These are phyloP conservation scores for Claviceps sp. DNA, from an alignment of 2,329 filamentous ascomycete genomes.

Conservation along the genomic window DNA sequence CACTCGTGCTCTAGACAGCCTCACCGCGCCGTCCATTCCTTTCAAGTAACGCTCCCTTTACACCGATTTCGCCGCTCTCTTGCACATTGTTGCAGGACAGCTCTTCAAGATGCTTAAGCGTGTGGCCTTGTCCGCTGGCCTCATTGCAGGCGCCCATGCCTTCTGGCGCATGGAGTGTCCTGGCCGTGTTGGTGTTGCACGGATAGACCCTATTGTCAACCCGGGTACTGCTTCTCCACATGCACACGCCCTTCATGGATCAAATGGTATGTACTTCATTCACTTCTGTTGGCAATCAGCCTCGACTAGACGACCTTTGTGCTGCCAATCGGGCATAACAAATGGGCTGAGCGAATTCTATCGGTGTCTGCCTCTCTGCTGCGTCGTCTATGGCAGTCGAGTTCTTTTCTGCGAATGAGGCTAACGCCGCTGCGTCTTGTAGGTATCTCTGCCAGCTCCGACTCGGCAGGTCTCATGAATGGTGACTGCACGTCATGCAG, in stretches of 20 bases:
- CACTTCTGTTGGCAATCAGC: too few species aligned
- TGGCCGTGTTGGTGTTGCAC: conserved; percentile 52
- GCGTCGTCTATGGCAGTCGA: too few species aligned
- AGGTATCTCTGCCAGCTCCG: conserved; percentile 53
- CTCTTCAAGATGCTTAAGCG: conserved; percentile 21
- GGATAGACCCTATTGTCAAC: conserved; percentile 65
- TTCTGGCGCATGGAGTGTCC: conserved; percentile 90
- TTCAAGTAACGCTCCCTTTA: conserved; percentile 5
- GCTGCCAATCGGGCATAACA: background rate
- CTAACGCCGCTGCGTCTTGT: background rate
- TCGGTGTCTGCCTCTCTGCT: too few species aligned
- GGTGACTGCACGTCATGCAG: conserved; percentile 69
- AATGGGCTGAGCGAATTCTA: too few species aligned
- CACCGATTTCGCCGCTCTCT: background rate
- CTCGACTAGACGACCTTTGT: background rate
- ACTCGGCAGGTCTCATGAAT: conserved; percentile 40
- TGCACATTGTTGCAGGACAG: background rate
- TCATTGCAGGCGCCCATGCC: conserved; percentile 36
- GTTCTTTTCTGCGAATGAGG: background rate
- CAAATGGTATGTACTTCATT: conserved; percentile 46
- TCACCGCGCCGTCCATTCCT: conserved; percentile 23
- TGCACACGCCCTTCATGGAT: conserved; percentile 64
- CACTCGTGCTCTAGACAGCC: conserved; percentile 17
- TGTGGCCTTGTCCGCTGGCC: conserved; percentile 19
- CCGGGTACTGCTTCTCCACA: conserved; percentile 48